Evolutionary conservation across 371 early-diverging fungal genomes (phyloP), one percentile per base, ranked within the genome.

Genomic region (Lichtheimia corymbifera): DNA sequence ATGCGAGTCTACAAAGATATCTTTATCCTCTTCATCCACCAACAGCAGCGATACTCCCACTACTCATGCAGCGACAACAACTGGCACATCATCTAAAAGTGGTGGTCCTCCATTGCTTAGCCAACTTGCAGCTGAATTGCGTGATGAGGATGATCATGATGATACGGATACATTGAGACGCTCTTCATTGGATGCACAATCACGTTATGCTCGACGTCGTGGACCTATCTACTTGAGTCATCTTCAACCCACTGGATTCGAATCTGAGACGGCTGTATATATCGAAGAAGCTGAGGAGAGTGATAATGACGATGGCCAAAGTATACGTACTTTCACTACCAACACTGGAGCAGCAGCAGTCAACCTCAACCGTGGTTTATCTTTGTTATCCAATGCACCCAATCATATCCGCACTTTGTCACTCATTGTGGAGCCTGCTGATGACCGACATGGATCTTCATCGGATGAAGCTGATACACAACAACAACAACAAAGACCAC

Each of bases 111-210:
- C n/a, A 18, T 47, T 47, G 22, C 47, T 47, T 4, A 74, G 74
- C 27, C 61, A 71, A 12, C 73, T 81, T 68, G 81, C 76, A 7
- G 69, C 74, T 45, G 70, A 74, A 13, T 53, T 81, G 2, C 58
- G 76, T 14, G 53, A 59, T 4, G 74, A 76, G 12, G 57, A 35
- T 40, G 50, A 60, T 2, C 50, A 63, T 9, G 44, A 56, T 2
- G 35, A 35, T 35, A 35, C 35, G 2, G 35, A 35, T 4, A 35
- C 35, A 35, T 1, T 35, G 35, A 35, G 35, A 35, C 35, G 35
- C 11, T 11, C 35, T 35, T 35, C 35, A 35, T 22, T 51, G 5
- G 55, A 54, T 12, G 13, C 4, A 13, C n/a, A 40, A 2, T 22
- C 22, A 7, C 47, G 47, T 17, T 22, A 22, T n/a, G 7, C n/a